Base-by-base conservation (phyloP, 1,139 yeast genomes). In the Protomyces lactucae-debilis region DNA sequence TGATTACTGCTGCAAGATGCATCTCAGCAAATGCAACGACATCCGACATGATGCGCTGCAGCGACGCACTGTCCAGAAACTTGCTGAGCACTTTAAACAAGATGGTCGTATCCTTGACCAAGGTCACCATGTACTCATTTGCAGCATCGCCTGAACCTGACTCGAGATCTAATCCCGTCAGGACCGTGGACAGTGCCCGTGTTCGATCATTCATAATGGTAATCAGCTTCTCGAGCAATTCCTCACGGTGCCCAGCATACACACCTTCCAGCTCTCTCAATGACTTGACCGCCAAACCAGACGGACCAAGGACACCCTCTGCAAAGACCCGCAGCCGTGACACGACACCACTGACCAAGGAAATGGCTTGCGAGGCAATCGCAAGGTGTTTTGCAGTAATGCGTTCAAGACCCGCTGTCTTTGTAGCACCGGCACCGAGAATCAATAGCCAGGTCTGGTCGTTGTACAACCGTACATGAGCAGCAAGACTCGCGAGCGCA, bases 371-470 rank as follows among this genome's bases (percentile, higher is more conserved):
- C 1, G 86, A 83, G 52, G 89, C 83, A 48, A 87, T 77, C 0
- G 92, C 87, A 65, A 88, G 74, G 72, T 87, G 90, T 69, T 85
- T 85, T 1, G 92, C 87, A 3, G 90, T 85, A 57, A 88, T 87
- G 71, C 87, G 91, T 69, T 83, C 85, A 64, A 88, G 77, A 0
- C 90, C 91, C 0, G 92, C 90, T 0, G 90, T 83, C 67, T 85
- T 77, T 0, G 89, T 86, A 0, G 95, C 95, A 43, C 89, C 90
- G 0, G 93, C 92, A 55, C 86, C 87, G 52, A 88, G 76, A 55
- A 88, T 86, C 3, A 89, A 82, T 69, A 84, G 85, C 3, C 83
- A 81, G 3, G 84, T 77, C 66, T 84, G 82, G 10, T 83, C 76
- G 70, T 86, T 86, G 73, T 83, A 76, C 21, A 81, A 73, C 67